Base-by-base conservation (phyloP, 441 rosid species). In the Brassica balearica region DNA sequence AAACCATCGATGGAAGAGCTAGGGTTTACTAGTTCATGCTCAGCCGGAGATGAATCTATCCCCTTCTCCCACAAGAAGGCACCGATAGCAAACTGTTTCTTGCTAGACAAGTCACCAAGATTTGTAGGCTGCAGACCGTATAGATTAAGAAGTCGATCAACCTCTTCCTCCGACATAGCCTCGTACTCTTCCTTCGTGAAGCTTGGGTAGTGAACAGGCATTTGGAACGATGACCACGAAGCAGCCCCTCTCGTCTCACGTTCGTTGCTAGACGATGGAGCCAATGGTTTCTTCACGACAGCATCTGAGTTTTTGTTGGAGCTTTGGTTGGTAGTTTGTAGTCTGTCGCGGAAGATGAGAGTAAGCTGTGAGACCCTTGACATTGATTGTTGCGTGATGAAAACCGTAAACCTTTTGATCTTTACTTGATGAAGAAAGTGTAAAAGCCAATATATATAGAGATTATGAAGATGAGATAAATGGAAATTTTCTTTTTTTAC, bases 181-280 rank as follows among this genome's bases (percentile, higher is more conserved):
- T 77, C 76, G 80, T 88, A 87, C 34, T 87, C 86, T 71, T 83
- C 71, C 65, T 76, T 78, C 9, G 79, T 81, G 81, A 75, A 88
- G 20, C 74, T 79, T 2, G 90, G 92, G 63, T 86, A 87, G 20
- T 83, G 90, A 51, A 84, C 74, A 9, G 92, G 89, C 84, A 88
- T 85, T 71, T 84, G 87, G 68, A 88, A 88, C 19, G 72, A 66
- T 58, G 78, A 2, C 58, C 58, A 67, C 2, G 72, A 66, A 65
- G 65, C 65, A 14, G 7, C 27, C 41, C 0, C 29, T 3, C 29
- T 55, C 0, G 7, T 12, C 10, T 19, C 22, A 8, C 6, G 3
- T 0, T 20, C 4, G 59, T n/a, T 55, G 10, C 20, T 7, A 0
- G 59, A 23, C 34, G 19, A 19, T 15, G 46, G 5, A 11, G 20